A percentile compares a stretch with the other conserved stretches of the same genome.
Conservation (phyloP, 805 yeast species). For the Wickerhamiella siamensis region DNA sequence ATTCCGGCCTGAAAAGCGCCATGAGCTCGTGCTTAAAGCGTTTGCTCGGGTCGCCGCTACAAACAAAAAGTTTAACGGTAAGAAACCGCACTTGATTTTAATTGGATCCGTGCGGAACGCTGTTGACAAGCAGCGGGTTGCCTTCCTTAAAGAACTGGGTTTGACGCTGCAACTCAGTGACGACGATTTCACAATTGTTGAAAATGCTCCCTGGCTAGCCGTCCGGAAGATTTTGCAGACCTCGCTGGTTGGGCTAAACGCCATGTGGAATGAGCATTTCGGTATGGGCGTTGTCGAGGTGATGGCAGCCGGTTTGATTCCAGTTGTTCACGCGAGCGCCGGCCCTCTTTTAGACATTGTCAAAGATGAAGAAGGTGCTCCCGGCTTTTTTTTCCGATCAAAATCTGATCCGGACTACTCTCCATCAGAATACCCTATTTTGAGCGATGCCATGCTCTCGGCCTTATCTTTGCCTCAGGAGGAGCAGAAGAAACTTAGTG, state of each 20-base stretch:
- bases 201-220: constrained; percentile 59
- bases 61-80: constrained; percentile 12
- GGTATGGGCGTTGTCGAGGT: constrained; percentile 96
- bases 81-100: constrained; percentile 46
- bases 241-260: constrained; percentile 69
- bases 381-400: constrained; percentile 73
- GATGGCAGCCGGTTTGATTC: constrained; percentile 70
- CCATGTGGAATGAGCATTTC: constrained; percentile 99
- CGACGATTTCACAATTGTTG: constrained; percentile 36
- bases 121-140: constrained; percentile 48
- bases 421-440: constrained; percentile 28
- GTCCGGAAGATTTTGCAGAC: constrained; percentile 40
- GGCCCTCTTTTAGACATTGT: constrained; percentile 89
- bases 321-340: constrained; percentile 86
- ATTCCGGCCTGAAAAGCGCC: constrained; percentile 91
- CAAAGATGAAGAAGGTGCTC: constrained; percentile 32
- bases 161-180: constrained; percentile 30
- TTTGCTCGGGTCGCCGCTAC: constrained; percentile 36
- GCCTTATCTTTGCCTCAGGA: constrained; percentile 29
- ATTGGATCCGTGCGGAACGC: constrained; percentile 73
- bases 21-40: constrained; percentile 49
- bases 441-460: constrained; percentile 36
- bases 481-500: constrained; percentile 31
- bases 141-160: constrained; percentile 33
- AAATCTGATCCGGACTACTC: constrained; percentile 54